These are phyloP conservation scores for Dactylellina drechsleri DNA, from an alignment of 2,329 filamentous ascomycete genomes.

Conservation along the genomic window DNA sequence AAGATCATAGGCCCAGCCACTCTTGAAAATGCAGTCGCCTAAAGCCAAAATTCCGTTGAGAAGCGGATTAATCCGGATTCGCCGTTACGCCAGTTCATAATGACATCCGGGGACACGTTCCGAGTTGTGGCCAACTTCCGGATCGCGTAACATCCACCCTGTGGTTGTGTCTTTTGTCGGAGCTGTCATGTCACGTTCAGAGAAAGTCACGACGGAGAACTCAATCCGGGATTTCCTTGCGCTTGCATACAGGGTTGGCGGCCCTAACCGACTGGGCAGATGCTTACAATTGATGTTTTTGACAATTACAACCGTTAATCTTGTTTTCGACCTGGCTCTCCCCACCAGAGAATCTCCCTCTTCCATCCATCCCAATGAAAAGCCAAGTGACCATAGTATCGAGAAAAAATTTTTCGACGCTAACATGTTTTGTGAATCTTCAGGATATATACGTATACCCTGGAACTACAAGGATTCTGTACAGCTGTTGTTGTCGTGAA, in stretches of 20 bases:
- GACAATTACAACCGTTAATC: too few species aligned
- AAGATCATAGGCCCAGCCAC: conserved; percentile 2
- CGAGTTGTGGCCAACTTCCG: conserved; percentile 3
- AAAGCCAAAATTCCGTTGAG: conserved; percentile 10
- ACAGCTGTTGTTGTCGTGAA: conserved; percentile 14
- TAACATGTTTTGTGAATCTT: conserved; percentile 13
- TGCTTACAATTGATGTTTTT: too few species aligned
- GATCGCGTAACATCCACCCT: too few species aligned
- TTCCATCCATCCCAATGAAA: background rate
- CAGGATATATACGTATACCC: background rate
- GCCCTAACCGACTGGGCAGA: too few species aligned
- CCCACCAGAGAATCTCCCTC: background rate
- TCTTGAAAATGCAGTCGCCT: conserved; percentile 8
- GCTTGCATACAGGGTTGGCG: too few species aligned
- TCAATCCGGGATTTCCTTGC: too few species aligned
- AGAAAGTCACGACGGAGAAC: too few species aligned
- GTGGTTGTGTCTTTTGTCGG: too few species aligned
- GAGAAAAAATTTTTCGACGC: conserved; percentile 1
- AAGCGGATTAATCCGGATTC: conserved; percentile 29
- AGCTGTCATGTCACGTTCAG: too few species aligned
- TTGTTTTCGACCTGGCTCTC: background rate
- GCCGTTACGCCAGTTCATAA: conserved; percentile 22
- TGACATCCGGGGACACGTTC: conserved; percentile 32
- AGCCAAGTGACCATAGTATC: background rate
- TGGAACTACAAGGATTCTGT: background rate